Evolutionary conservation across 345 rosid genomes (phyloP), one percentile per base, ranked within the genome.

Genomic region (Aethionema arabicum): DNA sequence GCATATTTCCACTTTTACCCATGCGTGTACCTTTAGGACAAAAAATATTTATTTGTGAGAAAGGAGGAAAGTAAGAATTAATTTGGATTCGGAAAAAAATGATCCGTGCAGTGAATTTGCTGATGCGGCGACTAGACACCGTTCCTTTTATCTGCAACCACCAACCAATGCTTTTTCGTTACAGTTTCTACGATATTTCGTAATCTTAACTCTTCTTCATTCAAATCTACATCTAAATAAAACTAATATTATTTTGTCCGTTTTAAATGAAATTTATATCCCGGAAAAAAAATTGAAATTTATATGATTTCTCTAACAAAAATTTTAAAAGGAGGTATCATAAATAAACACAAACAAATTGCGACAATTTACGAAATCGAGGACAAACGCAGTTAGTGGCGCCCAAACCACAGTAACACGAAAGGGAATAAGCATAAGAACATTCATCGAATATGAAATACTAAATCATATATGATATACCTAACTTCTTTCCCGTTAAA

Each of bases 81-180:
- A 43, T 7, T 5, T 1, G 11, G 44, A n/a, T n/a, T n/a, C n/a
- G n/a, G n/a, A 16, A 42, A 10, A 29, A 11, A 45, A 11, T 13
- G 62, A 63, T 70, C 50, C 74, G 69, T 42, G 74, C 44, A 11
- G 44, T 51, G 4, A 11, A 64, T 56, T 71, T 65, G 9, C 41
- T 58, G 40, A 37, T 10, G 70, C 52, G 65, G 70, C 70, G 60
- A 16, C 61, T 43, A 37, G 75, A 37, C 15, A 65, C 37, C 50
- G 70, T 49, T 60, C 51, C 56, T 64, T 70, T 50, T 71, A 44
- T 56, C 59, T 55, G 6, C 32, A 54, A 45, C 62, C 68, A 53
- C 8, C 32, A 54, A 45, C 62, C 62, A 53, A 10, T 38, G 43
- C 46, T 45, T 29, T 44, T 31, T 11, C 2, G 27, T 21, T 21